Conservation (phyloP, 106 monocot species). For the Dendrobium nobile region DNA sequence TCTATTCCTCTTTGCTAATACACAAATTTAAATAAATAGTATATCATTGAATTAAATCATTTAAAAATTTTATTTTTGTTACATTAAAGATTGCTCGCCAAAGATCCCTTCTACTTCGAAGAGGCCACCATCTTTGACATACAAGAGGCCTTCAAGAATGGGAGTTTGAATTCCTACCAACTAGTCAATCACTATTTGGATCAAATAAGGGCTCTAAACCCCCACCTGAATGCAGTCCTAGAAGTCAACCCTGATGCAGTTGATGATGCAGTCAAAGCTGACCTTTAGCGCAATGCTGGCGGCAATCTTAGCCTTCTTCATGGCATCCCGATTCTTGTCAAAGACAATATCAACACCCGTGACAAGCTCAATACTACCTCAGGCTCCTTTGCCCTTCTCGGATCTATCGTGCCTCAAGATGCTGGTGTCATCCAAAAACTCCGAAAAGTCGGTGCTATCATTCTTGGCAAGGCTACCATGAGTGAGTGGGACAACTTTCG, state of each 20-base stretch:
- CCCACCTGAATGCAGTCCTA: neutral
- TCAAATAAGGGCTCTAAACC: neutral
- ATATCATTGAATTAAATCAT: too few relatives aligned
- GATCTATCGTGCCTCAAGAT: conserved; percentile 40
- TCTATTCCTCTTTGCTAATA: too few relatives aligned
- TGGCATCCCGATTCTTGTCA: conserved; percentile 46
- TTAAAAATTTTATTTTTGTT: too few relatives aligned
- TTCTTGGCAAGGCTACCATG: conserved; percentile 73
- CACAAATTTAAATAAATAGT: too few relatives aligned
- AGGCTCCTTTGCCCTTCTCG: conserved; percentile 55
- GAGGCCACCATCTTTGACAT: conserved; percentile 51
- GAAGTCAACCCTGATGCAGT: conserved; percentile 40
- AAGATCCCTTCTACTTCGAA: conserved; percentile 1
- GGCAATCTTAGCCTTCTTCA: conserved; percentile 8
- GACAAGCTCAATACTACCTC: conserved; percentile 59
- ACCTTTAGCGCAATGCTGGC: conserved; percentile 5
- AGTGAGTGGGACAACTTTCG: conserved; percentile 72
- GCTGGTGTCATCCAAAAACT: conserved; percentile 42
- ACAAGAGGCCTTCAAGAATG: conserved; percentile 29
- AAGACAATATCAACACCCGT: conserved; percentile 51
- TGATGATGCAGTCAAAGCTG: conserved; percentile 26
- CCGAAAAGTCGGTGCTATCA: conserved; percentile 45
- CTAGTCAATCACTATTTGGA: too few relatives aligned
- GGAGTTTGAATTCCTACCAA: conserved; percentile 22
- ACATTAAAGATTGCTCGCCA: too few relatives aligned